phyloP scores from a whole-genome alignment of 1,139 yeast genomes.

The Oligophagozyma castellii region DNA sequence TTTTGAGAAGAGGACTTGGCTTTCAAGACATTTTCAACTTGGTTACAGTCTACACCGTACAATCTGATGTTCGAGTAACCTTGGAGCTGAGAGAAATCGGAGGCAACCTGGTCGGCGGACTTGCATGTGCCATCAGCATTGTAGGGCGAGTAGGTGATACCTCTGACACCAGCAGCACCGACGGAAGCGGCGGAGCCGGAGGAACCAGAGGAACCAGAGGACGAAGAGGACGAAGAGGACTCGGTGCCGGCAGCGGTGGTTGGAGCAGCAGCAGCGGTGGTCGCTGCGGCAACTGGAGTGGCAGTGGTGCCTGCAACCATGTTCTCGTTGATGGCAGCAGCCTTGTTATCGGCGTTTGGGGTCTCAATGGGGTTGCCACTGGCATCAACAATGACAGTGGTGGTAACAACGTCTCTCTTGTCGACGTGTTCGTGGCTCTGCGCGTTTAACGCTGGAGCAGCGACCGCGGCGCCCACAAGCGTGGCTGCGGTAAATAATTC shows the following conservation, averaged over 20 bases:
- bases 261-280: conserved; percentile 7
- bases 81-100: conserved; percentile 44
- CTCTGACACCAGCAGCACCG: conserved; percentile 33
- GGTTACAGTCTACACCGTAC: conserved; percentile 75
- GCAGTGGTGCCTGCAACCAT: conserved; percentile 6
- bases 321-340: conserved; percentile 6
- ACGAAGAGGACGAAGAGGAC: conserved; percentile 14
- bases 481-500: conserved; percentile 25
- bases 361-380: conserved; percentile 10
- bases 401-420: conserved; percentile 35
- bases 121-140: conserved; percentile 60
- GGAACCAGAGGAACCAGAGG: conserved; percentile 11
- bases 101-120: conserved; percentile 39
- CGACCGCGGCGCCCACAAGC: conserved; percentile 25
- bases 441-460: conserved; percentile 21
- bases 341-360: conserved; percentile 11
- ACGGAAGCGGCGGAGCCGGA: conserved; percentile 21
- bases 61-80: conserved; percentile 54
- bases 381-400: conserved; percentile 23
- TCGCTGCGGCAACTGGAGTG: conserved; percentile 9
- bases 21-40: conserved; percentile 54
- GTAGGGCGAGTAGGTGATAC: conserved; percentile 80
- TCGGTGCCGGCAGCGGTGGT: conserved; percentile 16
- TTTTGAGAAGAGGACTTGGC: conserved; percentile 49
- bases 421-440: conserved; percentile 32